Evolutionary conservation across 1,139 yeast species (phyloP).

Genomic region (Pichia sp.): DNA sequence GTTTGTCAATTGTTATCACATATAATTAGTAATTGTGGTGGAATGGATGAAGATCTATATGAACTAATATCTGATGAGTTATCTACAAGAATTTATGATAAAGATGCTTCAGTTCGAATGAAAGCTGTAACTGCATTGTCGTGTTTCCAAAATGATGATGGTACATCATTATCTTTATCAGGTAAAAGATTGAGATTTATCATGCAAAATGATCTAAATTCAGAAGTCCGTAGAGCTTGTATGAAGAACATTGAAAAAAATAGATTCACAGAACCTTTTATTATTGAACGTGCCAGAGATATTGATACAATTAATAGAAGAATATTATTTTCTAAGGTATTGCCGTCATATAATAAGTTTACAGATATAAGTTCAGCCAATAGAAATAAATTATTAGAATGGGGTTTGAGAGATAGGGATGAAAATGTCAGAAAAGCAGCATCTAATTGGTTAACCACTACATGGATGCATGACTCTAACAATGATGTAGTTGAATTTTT

Average conservation of each 20-base stretch:
- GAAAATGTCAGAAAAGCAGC: slow-evolving; percentile 68
- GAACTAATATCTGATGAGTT: slow-evolving; percentile 57
- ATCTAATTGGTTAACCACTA: slow-evolving; percentile 55
- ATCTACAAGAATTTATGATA: slow-evolving; percentile 63
- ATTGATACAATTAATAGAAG: slow-evolving; percentile 65
- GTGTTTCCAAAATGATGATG: slow-evolving; percentile 59
- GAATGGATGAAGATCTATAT: slow-evolving; percentile 68
- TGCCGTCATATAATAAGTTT: slow-evolving; percentile 66
- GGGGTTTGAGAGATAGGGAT: slow-evolving; percentile 91
- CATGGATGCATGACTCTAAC: slow-evolving; percentile 66
- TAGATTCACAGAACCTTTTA: slow-evolving; percentile 45
- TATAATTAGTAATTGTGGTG: slow-evolving; percentile 65
- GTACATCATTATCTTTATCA: slow-evolving; percentile 40
- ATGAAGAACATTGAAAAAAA: slow-evolving; percentile 60
- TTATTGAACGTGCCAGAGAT: slow-evolving; percentile 82
- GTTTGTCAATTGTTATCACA: slow-evolving; percentile 74
- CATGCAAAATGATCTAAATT: slow-evolving; percentile 70
- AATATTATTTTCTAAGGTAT: slow-evolving; percentile 60
- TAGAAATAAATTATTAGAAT: slow-evolving; percentile 60
- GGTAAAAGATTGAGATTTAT: slow-evolving; percentile 47
- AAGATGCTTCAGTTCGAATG: slow-evolving; percentile 69
- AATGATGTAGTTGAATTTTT: slow-evolving; percentile 69
- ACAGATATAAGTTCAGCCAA: slow-evolving; percentile 50
- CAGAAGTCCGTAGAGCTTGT: slow-evolving; percentile 88
- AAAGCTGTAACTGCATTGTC: slow-evolving; percentile 81